Base-by-base conservation (phyloP, 352 stramenopile species). In the Phytophthora citrophthora region DNA sequence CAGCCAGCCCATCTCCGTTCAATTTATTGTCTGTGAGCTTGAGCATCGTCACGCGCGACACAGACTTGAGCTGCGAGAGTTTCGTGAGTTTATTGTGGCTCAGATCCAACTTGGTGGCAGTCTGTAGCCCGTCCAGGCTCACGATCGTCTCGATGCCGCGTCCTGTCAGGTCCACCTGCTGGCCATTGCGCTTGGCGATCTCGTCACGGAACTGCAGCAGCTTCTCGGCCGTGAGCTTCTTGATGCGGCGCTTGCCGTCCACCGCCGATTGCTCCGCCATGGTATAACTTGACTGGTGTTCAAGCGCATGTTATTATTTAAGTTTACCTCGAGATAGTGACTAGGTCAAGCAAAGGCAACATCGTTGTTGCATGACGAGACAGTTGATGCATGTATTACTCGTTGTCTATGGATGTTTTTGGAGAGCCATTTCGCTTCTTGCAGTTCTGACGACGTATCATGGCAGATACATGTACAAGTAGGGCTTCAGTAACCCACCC, bases 31-130 rank as follows among this genome's bases (percentile, higher is more conserved):
- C 81, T 12, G 74, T 91, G 23, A 94, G 71, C 51, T 90, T 91
- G 43, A 94, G 74, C 86, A 92, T 91, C 18, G 86, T 94, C 57
- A 91, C 61, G 10, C 72, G 76, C 1, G 73, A 47, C 2, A 91
- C 73, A 3, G 69, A 53, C 61, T 88, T 89, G 57, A 94, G 68
- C 61, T 91, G 73, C 7, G 74, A 83, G 38, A 94, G 77, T 61
- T 93, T 94, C 39, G 86, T 90, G 61, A 96, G 76, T 53, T 93
- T 93, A 66, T 96, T 96, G 75, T 76, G 76, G 70, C 86, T 96
- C 54, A 96, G 61, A 45, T 94, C 85, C 34, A 96, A 58, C 59
- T 93, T 94, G 15, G 87, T 90, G 61, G 54, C 66, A 10, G 56
- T 62, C 55, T 88, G 49, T 16, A 94, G 70, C 2, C 83, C 80